phyloP scores from a whole-genome alignment of 1,284 basidiomycete species.

The Gomphus bonarii region DNA sequence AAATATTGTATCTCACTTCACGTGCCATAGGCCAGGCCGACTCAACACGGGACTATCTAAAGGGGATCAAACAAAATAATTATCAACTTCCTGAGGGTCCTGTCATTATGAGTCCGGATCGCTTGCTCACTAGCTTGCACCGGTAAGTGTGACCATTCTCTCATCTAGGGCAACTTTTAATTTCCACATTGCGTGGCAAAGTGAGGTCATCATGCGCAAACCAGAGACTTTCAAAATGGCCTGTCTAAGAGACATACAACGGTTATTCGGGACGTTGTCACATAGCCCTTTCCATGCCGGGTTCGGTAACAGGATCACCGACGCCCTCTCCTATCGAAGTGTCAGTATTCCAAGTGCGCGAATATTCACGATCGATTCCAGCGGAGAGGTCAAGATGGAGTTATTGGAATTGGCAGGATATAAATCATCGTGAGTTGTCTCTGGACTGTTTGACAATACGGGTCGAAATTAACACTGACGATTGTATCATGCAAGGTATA shows the following conservation, averaged over 20 bases:
- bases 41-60: constrained; percentile 91
- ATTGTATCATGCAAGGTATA: constrained; percentile 45
- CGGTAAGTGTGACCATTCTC: constrained; percentile 41
- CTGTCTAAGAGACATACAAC: constrained; percentile 90
- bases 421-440: constrained; percentile 73
- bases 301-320: constrained; percentile 97
- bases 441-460: neutral
- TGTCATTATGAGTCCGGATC: constrained; percentile 98
- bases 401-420: constrained; percentile 92
- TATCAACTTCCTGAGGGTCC: constrained; percentile 96
- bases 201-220: constrained; percentile 97
- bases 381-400: constrained; percentile 97
- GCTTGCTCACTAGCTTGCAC: constrained; percentile 90
- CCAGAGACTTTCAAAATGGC: constrained; percentile 99
- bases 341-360: constrained; percentile 91
- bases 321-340: constrained; percentile 92
- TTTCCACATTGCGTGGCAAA: constrained; percentile 21
- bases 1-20: constrained; percentile 97
- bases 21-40: constrained; percentile 98
- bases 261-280: constrained; percentile 71
- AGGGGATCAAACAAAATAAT: constrained; percentile 90
- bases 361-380: constrained; percentile 97
- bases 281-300: constrained; percentile 91
- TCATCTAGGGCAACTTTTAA: neutral
- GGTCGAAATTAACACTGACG: neutral